Evolutionary conservation across 345 rosid genomes (phyloP), one percentile per base, ranked within the genome.

Genomic region (Gossypium thurberi): DNA sequence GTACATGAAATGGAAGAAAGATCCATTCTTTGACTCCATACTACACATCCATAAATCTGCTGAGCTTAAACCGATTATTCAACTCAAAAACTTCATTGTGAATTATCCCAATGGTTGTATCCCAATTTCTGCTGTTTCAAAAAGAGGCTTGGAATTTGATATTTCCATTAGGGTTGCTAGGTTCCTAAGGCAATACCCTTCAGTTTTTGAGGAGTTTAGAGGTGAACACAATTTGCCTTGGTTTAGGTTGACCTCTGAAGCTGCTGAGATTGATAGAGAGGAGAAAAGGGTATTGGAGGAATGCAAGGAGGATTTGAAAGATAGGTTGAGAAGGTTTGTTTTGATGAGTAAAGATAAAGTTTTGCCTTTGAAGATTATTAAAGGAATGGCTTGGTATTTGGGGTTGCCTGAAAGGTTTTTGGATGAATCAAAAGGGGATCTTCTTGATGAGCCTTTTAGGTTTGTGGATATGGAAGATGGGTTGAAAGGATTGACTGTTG

Each of bases 1-100:
- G 7, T 88, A 90, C 85, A 91, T 94, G 98, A 91, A 90, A 83
- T 94, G 94, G 97, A 94, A 90, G 71, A 89, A 83, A 80, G 97
- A 94, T 74, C 75, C 79, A 0, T 92, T 75, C 80, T 90, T 73
- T 11, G 97, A 92, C 61, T 83, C 89, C 26, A 82, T 94, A 47
- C 89, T 89, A 74, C 91, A 86, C 77, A 84, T 92, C 50, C 89
- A 90, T 83, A 81, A 79, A 51, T 94, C 97, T 1, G 13, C 72
- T 1, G 89, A 86, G 77, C 95, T 94, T 62, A 90, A 85, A 80
- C 85, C 86, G 79, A 77, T 90, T 63, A 17, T 85, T 75, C 82
- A 84, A n/a, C 84, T 94, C 76, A 94, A 92, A 42, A 88, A 92
- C 81, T 69, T 87, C 67, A 83, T 92, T 40, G 60, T 74, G 59